Percentiles rank a stretch among this genome's conserved stretches.
These are phyloP conservation scores for Yarrowia osloensis DNA, from an alignment of 805 yeast species.

Conservation along the genomic window DNA sequence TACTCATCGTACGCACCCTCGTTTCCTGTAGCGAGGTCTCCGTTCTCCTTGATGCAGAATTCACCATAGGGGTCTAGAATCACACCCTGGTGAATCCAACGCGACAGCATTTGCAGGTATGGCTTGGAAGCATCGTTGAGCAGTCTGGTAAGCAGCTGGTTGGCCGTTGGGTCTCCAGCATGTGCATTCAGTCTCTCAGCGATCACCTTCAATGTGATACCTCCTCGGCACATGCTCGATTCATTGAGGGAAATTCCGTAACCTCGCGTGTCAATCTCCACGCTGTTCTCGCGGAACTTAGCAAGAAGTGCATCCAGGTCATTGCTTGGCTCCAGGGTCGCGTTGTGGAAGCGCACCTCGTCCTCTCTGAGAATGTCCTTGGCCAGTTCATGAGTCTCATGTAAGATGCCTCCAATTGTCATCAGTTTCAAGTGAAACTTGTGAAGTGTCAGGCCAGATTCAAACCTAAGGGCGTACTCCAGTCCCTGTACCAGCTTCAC, in stretches of 20 bases:
- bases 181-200: slow-evolving; percentile 57
- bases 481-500: slow-evolving; percentile 42
- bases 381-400: slow-evolving; percentile 60
- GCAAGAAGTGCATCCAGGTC: slow-evolving; percentile 23
- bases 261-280: slow-evolving; percentile 22
- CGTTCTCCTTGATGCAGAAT: slow-evolving; percentile 61
- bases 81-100: slow-evolving; percentile 78
- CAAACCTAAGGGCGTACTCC: slow-evolving; percentile 56
- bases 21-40: slow-evolving; percentile 36
- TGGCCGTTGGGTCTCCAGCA: slow-evolving; percentile 65
- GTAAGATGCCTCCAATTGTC: slow-evolving; percentile 47
- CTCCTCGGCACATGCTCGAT: slow-evolving; percentile 60
- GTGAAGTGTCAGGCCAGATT: slow-evolving; percentile 58
- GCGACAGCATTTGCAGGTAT: slow-evolving; percentile 66
- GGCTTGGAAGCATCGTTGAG: slow-evolving; percentile 61
- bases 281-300: slow-evolving; percentile 20
- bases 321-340: slow-evolving; percentile 20
- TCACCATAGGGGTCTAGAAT: slow-evolving; percentile 80
- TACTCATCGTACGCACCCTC: slow-evolving; percentile 44
- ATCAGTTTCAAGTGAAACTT: slow-evolving; percentile 56
- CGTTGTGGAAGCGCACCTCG: slow-evolving; percentile 35
- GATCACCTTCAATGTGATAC: slow-evolving; percentile 63
- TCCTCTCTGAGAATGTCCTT: slow-evolving; percentile 48
- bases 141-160: slow-evolving; percentile 53
- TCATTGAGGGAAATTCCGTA: slow-evolving; percentile 27